Evolutionary conservation across 495 filamentous ascomycete genomes (phyloP).

Genomic region (Parmelia sp.): DNA sequence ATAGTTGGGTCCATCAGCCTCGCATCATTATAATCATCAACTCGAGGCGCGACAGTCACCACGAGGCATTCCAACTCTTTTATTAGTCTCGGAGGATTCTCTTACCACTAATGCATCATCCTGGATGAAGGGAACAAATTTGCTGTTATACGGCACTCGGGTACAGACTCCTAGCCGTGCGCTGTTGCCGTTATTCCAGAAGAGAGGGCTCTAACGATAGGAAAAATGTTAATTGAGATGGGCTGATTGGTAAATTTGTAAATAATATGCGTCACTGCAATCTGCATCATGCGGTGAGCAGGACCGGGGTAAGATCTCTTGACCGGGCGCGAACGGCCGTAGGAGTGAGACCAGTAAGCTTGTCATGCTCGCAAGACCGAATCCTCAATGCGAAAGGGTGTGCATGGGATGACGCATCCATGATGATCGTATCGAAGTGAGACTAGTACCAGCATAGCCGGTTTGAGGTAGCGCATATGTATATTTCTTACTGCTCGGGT

Average conservation of each 20-base stretch:
- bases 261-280: conserved; percentile 1
- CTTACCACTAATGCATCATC: background rate
- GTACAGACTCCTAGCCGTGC: conserved; percentile 1
- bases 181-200: background rate
- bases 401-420: conserved; percentile 18
- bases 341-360: conserved; percentile 4
- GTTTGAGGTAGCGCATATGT: conserved; percentile 5
- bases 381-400: conserved; percentile 13
- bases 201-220: background rate
- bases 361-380: conserved; percentile 6
- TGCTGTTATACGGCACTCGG: background rate
- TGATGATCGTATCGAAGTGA: conserved; percentile 7
- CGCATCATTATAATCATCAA: background rate
- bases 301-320: conserved; percentile 2
- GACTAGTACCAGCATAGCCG: conserved; percentile 7
- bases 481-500: background rate
- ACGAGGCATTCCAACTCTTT: background rate
- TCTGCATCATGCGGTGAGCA: conserved; percentile 18
- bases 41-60: background rate
- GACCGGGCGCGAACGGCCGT: conserved; percentile 12
- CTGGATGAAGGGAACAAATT: background rate
- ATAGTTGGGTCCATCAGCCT: background rate
- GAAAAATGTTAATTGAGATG: background rate
- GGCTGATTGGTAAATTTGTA: background rate
- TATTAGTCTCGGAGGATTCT: background rate